Base-by-base conservation (phyloP, 2,329 filamentous ascomycete genomes). In the Elsinoe australis region DNA sequence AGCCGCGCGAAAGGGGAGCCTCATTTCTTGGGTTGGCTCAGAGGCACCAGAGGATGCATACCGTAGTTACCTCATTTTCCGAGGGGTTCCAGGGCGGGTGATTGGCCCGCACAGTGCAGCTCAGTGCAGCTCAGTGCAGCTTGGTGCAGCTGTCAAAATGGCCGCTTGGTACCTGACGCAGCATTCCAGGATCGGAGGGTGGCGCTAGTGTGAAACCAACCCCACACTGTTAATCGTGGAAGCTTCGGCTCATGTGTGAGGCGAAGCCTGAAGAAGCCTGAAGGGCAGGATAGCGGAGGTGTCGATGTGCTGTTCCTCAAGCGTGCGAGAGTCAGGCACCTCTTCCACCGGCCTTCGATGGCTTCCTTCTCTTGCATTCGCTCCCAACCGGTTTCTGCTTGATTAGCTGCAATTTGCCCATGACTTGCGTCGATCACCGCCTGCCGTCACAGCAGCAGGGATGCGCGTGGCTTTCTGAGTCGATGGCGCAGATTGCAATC, bases 171-270 rank as follows among this genome's bases (percentile, higher is more conserved):
- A 44, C 39, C 39, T 44, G 39, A 44, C 39, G 39, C 39, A 44
- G 39, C 39, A 31, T 44, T 44, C 26, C 26, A 44, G 39, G 24
- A 44, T 32, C 39, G 24, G 24, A 44, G 21, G 21, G 28, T 17
- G 39, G 21, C 39, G 26, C 39, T 44, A 44, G 39, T 44, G 39
- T 44, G 39, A 44, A 44, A 44, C 39, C 28, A 26, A 21, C 36
- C 36, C 36, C 36, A 41, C 36, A 41, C 26, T n/a, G 28, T 21
- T 24, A 21, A 44, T 44, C 39, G 26, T 29, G 7, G 7, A 29
- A 29, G 26, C 7, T 29, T 29, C 26, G 26, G 26, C 6, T 29
- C 26, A 29, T 29, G n/a, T n/a, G n/a, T n/a, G n/a, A n/a, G n/a
- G n/a, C n/a, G n/a, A n/a, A n/a, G n/a, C n/a, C n/a, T n/a, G n/a